These are phyloP conservation scores for Maudiozyma turicensis DNA, from an alignment of 805 yeast species.

Conservation along the genomic window DNA sequence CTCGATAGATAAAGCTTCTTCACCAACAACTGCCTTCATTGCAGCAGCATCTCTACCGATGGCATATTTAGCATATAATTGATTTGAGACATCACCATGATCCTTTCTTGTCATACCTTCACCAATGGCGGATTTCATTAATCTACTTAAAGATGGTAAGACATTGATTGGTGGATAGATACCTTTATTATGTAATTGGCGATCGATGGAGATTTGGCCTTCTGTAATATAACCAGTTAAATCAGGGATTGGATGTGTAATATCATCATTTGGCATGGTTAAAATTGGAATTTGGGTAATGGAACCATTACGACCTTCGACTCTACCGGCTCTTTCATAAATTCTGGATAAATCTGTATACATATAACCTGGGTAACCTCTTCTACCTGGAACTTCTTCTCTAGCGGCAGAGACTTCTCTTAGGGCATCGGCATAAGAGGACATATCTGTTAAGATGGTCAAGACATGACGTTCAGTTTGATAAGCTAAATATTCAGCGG, in stretches of 20 bases:
- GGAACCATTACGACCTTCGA: constrained; percentile 98
- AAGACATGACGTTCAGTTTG: constrained; percentile 99
- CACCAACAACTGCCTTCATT: constrained; percentile 99
- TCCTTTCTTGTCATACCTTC: constrained; percentile 99
- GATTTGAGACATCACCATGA: constrained; percentile 98
- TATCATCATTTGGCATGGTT: constrained; percentile 99
- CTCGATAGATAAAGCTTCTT: constrained; percentile 95
- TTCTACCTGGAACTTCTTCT: constrained; percentile 99
- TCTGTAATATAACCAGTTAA: constrained; percentile 98
- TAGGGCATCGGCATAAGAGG: constrained; percentile 98
- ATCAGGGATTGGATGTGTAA: constrained; percentile 99
- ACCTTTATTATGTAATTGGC: constrained; percentile 94
- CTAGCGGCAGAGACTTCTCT: constrained; percentile 99
- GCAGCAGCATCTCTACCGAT: constrained; percentile 99
- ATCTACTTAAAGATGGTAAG: constrained; percentile 91
- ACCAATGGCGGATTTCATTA: constrained; percentile 99
- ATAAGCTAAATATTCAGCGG: constrained; percentile 97
- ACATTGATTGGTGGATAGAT: constrained; percentile 98
- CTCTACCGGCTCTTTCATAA: constrained; percentile 99
- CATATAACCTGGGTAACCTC: constrained; percentile 99
- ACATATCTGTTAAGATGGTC: constrained; percentile 97
- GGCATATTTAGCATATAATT: constrained; percentile 96
- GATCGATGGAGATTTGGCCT: constrained; percentile 96
- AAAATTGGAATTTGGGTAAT: constrained; percentile 97
- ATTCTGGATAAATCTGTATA: constrained; percentile 98